Conservation (phyloP, 2,329 filamentous ascomycete species). For the Mariannaea sp. region DNA sequence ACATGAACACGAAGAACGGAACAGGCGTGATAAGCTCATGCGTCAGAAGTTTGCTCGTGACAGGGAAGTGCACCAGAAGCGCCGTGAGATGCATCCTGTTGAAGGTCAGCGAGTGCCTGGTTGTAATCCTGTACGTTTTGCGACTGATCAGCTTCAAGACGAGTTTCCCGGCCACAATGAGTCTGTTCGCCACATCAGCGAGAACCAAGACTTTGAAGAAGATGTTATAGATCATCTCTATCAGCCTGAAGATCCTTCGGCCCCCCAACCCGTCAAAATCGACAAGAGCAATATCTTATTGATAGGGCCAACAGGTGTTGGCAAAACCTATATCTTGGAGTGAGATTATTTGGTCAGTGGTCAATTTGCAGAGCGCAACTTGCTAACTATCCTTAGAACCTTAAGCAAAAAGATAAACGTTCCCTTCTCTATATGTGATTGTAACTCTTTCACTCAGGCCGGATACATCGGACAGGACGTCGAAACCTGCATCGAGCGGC, state of each 20-base stretch:
- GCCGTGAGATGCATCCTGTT: conserved; percentile 70
- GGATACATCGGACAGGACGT: conserved; percentile 98
- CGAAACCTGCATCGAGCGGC: conserved; percentile 90
- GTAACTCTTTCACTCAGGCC: conserved; percentile 93
- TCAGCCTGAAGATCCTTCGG: conserved; percentile 51
- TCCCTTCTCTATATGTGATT: conserved; percentile 93
- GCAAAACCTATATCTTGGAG: conserved; percentile 92
- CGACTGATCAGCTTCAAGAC: conserved; percentile 52
- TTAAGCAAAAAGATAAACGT: conserved; percentile 92
- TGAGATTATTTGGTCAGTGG: conserved; percentile 42
- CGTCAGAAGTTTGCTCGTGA: conserved; percentile 75
- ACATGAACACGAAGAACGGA: conserved; percentile 70
- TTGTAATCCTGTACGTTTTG: conserved; percentile 36
- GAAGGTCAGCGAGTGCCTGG: conserved; percentile 66
- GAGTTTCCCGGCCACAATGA: conserved; percentile 60
- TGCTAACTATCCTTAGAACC: conserved; percentile 63
- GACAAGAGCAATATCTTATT: conserved; percentile 96
- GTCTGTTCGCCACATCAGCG: conserved; percentile 49
- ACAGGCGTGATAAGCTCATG: conserved; percentile 65
- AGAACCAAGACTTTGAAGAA: conserved; percentile 40
- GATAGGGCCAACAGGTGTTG: conserved; percentile 90
- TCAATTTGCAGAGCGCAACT: background rate
- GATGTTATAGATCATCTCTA: conserved; percentile 51
- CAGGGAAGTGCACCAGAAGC: conserved; percentile 59
- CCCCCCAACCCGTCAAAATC: conserved; percentile 67